A percentile compares a stretch with the other conserved stretches of the same genome.
Conservation (phyloP, 2,329 filamentous ascomycete genomes). For the Arthrobotrys conoides region DNA sequence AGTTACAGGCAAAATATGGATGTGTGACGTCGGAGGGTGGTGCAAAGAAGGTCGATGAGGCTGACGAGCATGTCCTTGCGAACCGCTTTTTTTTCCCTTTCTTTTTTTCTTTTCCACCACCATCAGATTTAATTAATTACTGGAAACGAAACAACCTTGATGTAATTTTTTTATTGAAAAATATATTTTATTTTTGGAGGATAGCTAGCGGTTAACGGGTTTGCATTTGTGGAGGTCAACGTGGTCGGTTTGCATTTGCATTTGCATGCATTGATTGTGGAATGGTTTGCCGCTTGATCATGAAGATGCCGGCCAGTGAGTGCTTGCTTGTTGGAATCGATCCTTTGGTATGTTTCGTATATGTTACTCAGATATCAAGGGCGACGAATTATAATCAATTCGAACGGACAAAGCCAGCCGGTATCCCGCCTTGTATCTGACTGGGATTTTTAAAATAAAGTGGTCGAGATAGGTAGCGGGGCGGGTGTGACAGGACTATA, state of each 20-base stretch:
- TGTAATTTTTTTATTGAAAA: too few species aligned
- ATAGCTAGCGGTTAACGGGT: constrained; percentile 10
- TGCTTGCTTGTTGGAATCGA: neutral
- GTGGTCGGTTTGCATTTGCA: constrained; percentile 23
- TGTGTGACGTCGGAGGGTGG: constrained; percentile 16
- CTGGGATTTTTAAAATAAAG: neutral
- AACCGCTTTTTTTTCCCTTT: constrained; percentile 17
- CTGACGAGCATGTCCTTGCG: constrained; percentile 44
- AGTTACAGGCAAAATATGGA: constrained; percentile 23
- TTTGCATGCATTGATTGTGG: constrained; percentile 3
- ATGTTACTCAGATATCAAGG: constrained; percentile 19
- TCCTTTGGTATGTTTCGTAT: constrained; percentile 30
- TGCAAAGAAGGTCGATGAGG: constrained; percentile 47
- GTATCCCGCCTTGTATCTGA: constrained; percentile 19
- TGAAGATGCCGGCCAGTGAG: too few species aligned
- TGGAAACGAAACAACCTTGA: constrained; percentile 41
- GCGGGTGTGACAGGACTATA: neutral
- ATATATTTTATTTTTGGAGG: constrained; percentile 21
- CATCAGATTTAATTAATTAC: too few species aligned
- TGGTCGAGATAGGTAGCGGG: neutral
- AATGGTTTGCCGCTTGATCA: constrained; percentile 16
- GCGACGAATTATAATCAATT: neutral
- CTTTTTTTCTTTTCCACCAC: neutral
- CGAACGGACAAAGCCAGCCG: constrained; percentile 20
- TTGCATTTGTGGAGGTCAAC: neutral